A percentile compares a stretch with the other conserved stretches of the same genome.
Evolutionary conservation across 2,329 filamentous ascomycete genomes (phyloP).

Genomic region (Verticillium nonalfalfae): DNA sequence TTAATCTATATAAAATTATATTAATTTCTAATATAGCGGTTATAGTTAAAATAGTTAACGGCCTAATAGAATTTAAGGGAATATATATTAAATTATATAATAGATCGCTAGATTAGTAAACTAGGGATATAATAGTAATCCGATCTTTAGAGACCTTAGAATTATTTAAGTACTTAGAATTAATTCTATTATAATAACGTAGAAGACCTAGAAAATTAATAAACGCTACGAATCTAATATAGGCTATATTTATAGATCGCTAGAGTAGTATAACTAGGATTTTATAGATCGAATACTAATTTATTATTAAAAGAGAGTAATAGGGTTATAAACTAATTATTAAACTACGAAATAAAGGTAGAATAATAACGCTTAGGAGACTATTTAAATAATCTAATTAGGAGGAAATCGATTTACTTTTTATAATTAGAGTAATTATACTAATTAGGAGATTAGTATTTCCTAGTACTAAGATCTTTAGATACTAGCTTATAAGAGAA

Average conservation of each 20-base stretch:
- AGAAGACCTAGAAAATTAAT: neutral
- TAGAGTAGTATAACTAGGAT: neutral
- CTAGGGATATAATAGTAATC: fast-evolving
- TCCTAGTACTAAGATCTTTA: neutral
- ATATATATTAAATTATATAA: neutral
- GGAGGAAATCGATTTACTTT: neutral
- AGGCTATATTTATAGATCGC: neutral
- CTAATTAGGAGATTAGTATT: neutral
- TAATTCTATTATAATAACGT: too few species aligned
- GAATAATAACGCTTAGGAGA: neutral
- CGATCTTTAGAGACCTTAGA: neutral
- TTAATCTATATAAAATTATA: neutral
- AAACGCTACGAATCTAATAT: neutral
- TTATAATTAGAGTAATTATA: neutral
- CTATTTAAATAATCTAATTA: neutral
- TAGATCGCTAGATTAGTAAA: neutral
- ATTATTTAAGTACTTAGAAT: neutral
- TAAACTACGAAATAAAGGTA: neutral
- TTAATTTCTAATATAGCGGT: neutral
- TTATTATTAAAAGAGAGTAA: neutral
- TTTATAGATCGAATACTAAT: neutral
- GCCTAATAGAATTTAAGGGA: neutral
- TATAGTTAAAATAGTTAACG: neutral
- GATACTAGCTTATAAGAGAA: neutral
- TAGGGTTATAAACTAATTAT: neutral